Conservation (phyloP, 192 early-diverging fungal genomes). For the Umbelopsis sp. region DNA sequence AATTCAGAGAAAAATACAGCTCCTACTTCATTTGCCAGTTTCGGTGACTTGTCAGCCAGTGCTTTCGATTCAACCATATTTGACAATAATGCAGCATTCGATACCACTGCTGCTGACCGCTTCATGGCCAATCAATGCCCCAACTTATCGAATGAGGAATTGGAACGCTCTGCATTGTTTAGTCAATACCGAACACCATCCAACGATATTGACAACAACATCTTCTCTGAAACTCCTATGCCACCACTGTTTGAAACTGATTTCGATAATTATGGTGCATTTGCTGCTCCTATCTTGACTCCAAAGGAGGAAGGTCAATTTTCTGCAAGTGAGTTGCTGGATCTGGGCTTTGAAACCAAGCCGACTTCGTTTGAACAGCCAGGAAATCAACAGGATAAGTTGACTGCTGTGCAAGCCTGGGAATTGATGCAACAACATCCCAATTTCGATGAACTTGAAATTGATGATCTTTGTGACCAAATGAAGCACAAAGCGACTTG, state of each 20-base stretch:
- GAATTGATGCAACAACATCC: conserved; percentile 55
- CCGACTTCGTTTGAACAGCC: neutral
- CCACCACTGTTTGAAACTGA: conserved; percentile 24
- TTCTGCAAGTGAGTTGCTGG: neutral
- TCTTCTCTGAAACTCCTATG: conserved; percentile 17
- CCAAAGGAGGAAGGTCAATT: neutral
- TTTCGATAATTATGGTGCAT: conserved; percentile 15
- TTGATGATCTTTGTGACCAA: conserved; percentile 53
- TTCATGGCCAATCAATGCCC: conserved; percentile 14
- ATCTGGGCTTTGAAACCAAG: neutral
- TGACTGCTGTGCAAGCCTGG: conserved; percentile 42
- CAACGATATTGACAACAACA: neutral
- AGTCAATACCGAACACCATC: conserved; percentile 14
- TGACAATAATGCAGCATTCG: conserved; percentile 2
- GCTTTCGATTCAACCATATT: neutral
- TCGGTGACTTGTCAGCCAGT: conserved; percentile 1
- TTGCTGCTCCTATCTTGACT: conserved; percentile 8
- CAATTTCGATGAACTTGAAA: conserved; percentile 59
- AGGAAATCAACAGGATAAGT: too few species aligned
- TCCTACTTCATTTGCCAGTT: neutral
- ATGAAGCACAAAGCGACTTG: conserved; percentile 60
- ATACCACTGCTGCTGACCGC: neutral
- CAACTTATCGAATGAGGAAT: neutral
- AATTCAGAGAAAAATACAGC: neutral
- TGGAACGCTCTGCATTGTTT: neutral